phyloP scores from a whole-genome alignment of 1,284 basidiomycete species.

The Rhodofomes roseus region DNA sequence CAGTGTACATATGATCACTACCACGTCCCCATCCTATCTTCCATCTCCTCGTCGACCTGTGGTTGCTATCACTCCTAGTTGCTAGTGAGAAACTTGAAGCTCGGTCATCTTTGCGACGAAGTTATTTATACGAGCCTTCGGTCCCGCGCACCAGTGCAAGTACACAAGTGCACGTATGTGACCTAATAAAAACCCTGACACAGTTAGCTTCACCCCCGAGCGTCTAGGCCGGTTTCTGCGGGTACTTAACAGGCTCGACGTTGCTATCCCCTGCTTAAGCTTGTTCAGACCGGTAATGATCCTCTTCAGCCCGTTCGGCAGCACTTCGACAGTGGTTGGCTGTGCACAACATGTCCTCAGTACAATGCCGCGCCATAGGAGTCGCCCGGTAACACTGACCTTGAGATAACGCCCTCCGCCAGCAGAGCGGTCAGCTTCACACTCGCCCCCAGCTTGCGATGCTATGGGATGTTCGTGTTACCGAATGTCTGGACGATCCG shows the following conservation, averaged over 20 bases:
- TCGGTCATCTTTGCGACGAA: too few relatives aligned
- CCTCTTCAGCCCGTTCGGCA: slow-evolving; percentile 43
- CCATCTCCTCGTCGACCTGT: too few relatives aligned
- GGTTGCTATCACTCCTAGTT: too few relatives aligned
- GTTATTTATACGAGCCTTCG: too few relatives aligned
- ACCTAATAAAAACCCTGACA: too few relatives aligned
- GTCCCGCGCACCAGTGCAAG: too few relatives aligned
- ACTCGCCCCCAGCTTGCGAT: slow-evolving; percentile 6
- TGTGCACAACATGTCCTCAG: background rate
- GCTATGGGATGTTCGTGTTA: slow-evolving; percentile 6
- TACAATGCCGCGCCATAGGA: background rate
- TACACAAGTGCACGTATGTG: too few relatives aligned
- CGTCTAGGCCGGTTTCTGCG: slow-evolving; percentile 40
- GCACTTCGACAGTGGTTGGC: slow-evolving; percentile 32
- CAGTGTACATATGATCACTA: too few relatives aligned
- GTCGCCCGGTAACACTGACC: slow-evolving; percentile 5
- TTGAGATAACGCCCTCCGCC: slow-evolving; percentile 12
- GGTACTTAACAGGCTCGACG: slow-evolving; percentile 45
- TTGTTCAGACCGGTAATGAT: slow-evolving; percentile 39
- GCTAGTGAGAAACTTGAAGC: too few relatives aligned
- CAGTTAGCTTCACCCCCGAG: too few relatives aligned
- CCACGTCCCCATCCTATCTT: too few relatives aligned
- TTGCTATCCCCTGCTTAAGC: slow-evolving; percentile 39
- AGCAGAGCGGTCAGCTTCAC: slow-evolving; percentile 13
- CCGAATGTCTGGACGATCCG: slow-evolving; percentile 9